Conservation (phyloP, 2,329 filamentous ascomycete species). For the Cladosporium colombiae region DNA sequence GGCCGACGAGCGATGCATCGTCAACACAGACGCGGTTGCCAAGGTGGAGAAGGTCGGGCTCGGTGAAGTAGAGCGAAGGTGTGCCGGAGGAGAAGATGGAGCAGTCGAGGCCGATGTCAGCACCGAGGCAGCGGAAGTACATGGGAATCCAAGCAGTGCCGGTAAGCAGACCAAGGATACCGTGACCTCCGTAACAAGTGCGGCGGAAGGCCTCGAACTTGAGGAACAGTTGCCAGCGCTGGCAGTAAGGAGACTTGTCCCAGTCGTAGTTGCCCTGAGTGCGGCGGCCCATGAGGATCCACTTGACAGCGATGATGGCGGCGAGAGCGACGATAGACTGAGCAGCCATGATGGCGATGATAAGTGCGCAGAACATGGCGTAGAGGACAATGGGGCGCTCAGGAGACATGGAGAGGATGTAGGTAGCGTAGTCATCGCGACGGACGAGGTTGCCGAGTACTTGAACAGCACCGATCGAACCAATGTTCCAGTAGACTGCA, state of each 20-base stretch:
- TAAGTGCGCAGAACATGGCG: constrained; percentile 42
- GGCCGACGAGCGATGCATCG: constrained; percentile 57
- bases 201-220: constrained; percentile 54
- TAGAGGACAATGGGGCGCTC: constrained; percentile 44
- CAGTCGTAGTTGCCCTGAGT: constrained; percentile 58
- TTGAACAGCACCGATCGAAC: constrained; percentile 52
- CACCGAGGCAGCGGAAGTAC: constrained; percentile 58
- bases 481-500: constrained; percentile 54
- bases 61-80: constrained; percentile 57
- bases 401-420: constrained; percentile 23
- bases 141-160: constrained; percentile 55
- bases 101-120: constrained; percentile 56
- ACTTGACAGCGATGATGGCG: constrained; percentile 52
- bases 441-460: constrained; percentile 44
- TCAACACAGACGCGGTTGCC: constrained; percentile 57
- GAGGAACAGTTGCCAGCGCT: constrained; percentile 59
- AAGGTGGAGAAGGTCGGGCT: constrained; percentile 57
- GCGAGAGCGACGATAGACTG: constrained; percentile 49
- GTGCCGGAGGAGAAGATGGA: constrained; percentile 57
- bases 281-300: constrained; percentile 54
- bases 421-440: constrained; percentile 15
- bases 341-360: constrained; percentile 46
- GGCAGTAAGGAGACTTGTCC: constrained; percentile 58
- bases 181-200: constrained; percentile 53
- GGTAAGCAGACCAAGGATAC: constrained; percentile 55